Percentiles rank a stretch among this genome's conserved stretches.
phyloP scores from a whole-genome alignment of 2,329 filamentous ascomycete species.

The Tolypocladium ophioglossoides region DNA sequence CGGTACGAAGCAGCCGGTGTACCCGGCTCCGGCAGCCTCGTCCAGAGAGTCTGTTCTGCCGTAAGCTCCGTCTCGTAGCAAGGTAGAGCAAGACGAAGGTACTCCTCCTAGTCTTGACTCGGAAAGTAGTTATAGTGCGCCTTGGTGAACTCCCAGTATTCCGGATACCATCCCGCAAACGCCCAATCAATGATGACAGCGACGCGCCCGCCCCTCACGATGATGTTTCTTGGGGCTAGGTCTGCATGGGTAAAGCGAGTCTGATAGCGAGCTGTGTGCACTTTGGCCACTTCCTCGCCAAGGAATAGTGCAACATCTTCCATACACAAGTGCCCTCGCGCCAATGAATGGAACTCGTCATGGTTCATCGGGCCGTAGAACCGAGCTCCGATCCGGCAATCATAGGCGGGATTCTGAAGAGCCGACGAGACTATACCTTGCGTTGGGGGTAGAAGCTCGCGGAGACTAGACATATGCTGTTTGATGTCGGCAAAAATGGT shows the following conservation, averaged over 20 bases:
- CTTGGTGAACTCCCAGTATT: constrained; percentile 19
- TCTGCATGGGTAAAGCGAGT: constrained; percentile 17
- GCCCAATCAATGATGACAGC: constrained; percentile 20
- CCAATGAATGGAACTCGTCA: constrained; percentile 14
- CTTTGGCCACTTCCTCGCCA: constrained; percentile 10
- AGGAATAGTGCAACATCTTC: constrained; percentile 13
- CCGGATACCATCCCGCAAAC: constrained; percentile 23
- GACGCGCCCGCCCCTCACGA: constrained; percentile 13
- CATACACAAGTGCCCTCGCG: constrained; percentile 9
- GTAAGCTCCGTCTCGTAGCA: constrained; percentile 13
- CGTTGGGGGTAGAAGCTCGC: constrained; percentile 12
- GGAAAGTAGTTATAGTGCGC: constrained; percentile 12
- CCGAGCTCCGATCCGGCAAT: constrained; percentile 13
- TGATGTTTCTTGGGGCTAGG: constrained; percentile 15
- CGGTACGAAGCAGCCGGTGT: constrained; percentile 4
- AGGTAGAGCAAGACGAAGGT: constrained; percentile 9
- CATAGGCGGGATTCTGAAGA: constrained; percentile 13
- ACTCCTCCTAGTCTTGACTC: constrained; percentile 9
- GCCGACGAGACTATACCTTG: constrained; percentile 13
- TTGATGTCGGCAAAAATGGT: constrained; percentile 13
- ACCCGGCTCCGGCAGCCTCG: constrained; percentile 11
- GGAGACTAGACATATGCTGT: constrained; percentile 11
- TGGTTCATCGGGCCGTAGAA: constrained; percentile 15
- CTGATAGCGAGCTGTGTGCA: constrained; percentile 12
- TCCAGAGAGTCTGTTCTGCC: constrained; percentile 12